phyloP scores from a whole-genome alignment of 2,329 filamentous ascomycete species.

The Lasiodiplodia hormozganensis region DNA sequence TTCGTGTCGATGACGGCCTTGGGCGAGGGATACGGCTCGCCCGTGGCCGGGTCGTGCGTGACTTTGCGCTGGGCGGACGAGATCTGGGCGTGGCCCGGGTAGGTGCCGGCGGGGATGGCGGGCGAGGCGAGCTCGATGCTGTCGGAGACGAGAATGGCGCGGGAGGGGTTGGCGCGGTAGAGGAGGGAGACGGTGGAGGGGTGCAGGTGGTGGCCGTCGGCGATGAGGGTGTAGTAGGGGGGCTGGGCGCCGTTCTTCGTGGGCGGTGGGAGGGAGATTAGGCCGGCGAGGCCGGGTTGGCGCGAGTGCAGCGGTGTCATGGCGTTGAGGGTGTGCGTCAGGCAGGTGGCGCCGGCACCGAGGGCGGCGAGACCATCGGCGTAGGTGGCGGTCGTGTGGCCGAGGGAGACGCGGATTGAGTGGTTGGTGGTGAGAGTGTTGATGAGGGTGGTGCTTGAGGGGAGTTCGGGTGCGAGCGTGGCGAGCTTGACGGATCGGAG shows the following conservation, averaged over 20 bases:
- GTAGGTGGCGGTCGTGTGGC: constrained; percentile 58
- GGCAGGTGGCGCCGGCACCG: constrained; percentile 56
- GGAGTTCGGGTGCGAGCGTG: constrained; percentile 62
- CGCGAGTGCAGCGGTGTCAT: constrained; percentile 60
- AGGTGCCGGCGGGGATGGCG: constrained; percentile 58
- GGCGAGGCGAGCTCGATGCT: constrained; percentile 62
- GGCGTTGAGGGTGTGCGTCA: constrained; percentile 64
- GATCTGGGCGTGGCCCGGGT: constrained; percentile 61
- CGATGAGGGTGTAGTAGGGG: constrained; percentile 61
- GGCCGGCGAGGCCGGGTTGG: constrained; percentile 58
- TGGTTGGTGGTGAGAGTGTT: constrained; percentile 45
- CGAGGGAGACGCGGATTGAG: constrained; percentile 56
- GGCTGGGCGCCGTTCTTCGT: constrained; percentile 29
- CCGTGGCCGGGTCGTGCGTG: background rate
- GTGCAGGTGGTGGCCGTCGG: constrained; percentile 63
- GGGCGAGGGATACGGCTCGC: constrained; percentile 34
- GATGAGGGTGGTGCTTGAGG: constrained; percentile 51
- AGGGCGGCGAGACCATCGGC: constrained; percentile 54
- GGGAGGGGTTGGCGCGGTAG: constrained; percentile 54
- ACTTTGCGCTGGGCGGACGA: constrained; percentile 56
- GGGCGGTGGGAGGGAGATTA: constrained; percentile 40
- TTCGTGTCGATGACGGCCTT: constrained; percentile 53
- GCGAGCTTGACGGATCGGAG: constrained; percentile 55
- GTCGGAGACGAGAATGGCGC: constrained; percentile 62
- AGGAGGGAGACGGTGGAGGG: constrained; percentile 57